Conservation (phyloP, 2,329 filamentous ascomycete species). For the Colletotrichum acutatum region DNA sequence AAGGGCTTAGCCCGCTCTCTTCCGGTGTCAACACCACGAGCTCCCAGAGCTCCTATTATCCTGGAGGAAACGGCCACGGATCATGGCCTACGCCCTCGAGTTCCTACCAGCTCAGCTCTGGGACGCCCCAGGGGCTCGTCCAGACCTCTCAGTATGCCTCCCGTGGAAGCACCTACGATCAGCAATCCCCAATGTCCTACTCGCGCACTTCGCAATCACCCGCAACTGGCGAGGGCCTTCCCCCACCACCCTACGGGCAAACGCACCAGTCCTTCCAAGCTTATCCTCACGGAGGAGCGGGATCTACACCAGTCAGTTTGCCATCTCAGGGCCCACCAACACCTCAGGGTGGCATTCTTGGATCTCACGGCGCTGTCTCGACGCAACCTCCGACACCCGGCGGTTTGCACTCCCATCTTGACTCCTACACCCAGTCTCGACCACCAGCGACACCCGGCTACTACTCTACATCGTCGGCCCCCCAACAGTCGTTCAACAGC, state of each 20-base stretch:
- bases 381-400: conserved; percentile 60
- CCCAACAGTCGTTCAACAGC: conserved; percentile 57
- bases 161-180: conserved; percentile 51
- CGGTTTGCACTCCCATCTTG: conserved; percentile 65
- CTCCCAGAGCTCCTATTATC: conserved; percentile 61
- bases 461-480: conserved; percentile 64
- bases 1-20: conserved; percentile 71
- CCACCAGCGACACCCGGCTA: conserved; percentile 70
- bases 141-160: conserved; percentile 20
- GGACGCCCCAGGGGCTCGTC: conserved; percentile 51
- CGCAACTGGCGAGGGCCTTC: conserved; percentile 68
- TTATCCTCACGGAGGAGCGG: conserved; percentile 60
- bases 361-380: conserved; percentile 54
- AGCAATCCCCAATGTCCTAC: conserved; percentile 60
- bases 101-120: conserved; percentile 67
- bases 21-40: conserved; percentile 71
- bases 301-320: conserved; percentile 48
- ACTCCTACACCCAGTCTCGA: conserved; percentile 61
- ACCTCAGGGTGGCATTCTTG: conserved; percentile 56
- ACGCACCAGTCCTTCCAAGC: conserved; percentile 72
- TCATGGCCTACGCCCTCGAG: conserved; percentile 68
- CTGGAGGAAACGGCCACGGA: conserved; percentile 59
- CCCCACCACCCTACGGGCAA: conserved; percentile 75
- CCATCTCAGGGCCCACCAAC: conserved; percentile 43
- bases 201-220: conserved; percentile 57